Base-by-base conservation (phyloP, 805 yeast genomes). In the Cyberlindnera xylosilytica region DNA sequence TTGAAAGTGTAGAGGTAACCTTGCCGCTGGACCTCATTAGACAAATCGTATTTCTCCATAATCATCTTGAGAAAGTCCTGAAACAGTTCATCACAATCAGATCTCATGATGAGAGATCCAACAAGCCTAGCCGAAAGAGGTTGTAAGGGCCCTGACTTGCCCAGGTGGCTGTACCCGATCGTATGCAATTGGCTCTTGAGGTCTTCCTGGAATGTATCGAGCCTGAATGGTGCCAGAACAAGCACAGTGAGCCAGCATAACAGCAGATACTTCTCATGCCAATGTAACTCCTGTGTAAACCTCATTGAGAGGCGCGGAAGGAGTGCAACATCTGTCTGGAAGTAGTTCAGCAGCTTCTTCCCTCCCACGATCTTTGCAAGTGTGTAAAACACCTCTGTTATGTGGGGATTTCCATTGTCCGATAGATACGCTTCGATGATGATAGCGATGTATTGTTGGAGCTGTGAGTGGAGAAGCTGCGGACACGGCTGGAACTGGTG, bases 161-260 rank as follows among this genome's bases (percentile, higher is more conserved):
- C 20, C 29, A 44, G 15, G 18, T 40, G 42, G 2, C 37, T 16
- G 20, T 20, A 12, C 6, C 47, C 44, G n/a, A 59, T 46, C 0
- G 50, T 44, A 34, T 67, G 72, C 1, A 82, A 52, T 2, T 57
- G 40, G 1, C 53, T 48, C 4, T 73, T 58, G 0, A 61, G 42
- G 0, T 56, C 44, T 3, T 57, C 47, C 2, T 61, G 62, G 13
- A 82, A 60, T 0, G 62, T 48, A 1, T 60, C 62, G 20, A 90
- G 64, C 2, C 76, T 72, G 55, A 90, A 89, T 0, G 98, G 97
- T 0, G 81, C 77, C n/a, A 85, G 64, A 0, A 80, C 73, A 18
- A 89, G 63, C 9, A 82, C 77, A 0, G 83, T 73, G 9, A 87
- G 68, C 96, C 96, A 90, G 3, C 84, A 65, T 8, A 88, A 61